phyloP scores from a whole-genome alignment of 1,284 basidiomycete species.

The Bjerkandera adusta region DNA sequence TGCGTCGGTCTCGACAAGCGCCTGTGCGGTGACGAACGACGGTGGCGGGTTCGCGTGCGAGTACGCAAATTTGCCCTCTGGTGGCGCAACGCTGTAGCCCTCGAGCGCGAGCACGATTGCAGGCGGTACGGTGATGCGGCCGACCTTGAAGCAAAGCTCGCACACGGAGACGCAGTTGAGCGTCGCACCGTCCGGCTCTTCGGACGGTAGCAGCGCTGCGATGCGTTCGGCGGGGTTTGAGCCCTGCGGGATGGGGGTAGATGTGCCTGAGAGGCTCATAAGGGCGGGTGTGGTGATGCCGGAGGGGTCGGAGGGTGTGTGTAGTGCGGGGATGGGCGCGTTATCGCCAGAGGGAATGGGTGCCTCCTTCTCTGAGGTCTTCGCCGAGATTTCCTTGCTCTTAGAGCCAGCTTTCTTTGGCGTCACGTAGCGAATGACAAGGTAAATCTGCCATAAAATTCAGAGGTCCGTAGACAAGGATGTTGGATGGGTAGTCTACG shows the following conservation, averaged over 20 bases:
- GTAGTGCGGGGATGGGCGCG: constrained; percentile 21
- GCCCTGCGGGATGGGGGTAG: not conserved
- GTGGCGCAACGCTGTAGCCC: constrained; percentile 45
- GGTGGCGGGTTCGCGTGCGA: constrained; percentile 51
- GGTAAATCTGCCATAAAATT: constrained; percentile 47
- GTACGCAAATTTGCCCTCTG: constrained; percentile 25
- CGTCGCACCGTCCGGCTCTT: constrained; percentile 56
- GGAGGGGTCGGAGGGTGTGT: constrained; percentile 20
- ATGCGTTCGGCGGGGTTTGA: constrained; percentile 12
- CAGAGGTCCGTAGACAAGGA: not conserved
- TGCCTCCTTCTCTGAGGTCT: not conserved
- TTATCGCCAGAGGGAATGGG: constrained; percentile 4
- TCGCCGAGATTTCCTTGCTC: constrained; percentile 9
- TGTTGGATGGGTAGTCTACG: constrained; percentile 20
- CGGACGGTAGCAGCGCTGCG: constrained; percentile 16
- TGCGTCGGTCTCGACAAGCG: constrained; percentile 21
- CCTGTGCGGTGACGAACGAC: constrained; percentile 44
- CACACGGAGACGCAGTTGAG: constrained; percentile 71
- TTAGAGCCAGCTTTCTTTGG: constrained; percentile 33
- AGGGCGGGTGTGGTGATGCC: not conserved
- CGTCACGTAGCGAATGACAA: constrained; percentile 65
- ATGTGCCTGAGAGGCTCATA: not conserved
- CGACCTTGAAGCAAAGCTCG: constrained; percentile 72
- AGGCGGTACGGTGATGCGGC: constrained; percentile 77
- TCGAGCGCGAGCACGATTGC: constrained; percentile 52